A percentile compares a stretch with the other conserved stretches of the same genome.
Evolutionary conservation across 768 basidiomycete species (phyloP).

Genomic region (Suillus discolor): DNA sequence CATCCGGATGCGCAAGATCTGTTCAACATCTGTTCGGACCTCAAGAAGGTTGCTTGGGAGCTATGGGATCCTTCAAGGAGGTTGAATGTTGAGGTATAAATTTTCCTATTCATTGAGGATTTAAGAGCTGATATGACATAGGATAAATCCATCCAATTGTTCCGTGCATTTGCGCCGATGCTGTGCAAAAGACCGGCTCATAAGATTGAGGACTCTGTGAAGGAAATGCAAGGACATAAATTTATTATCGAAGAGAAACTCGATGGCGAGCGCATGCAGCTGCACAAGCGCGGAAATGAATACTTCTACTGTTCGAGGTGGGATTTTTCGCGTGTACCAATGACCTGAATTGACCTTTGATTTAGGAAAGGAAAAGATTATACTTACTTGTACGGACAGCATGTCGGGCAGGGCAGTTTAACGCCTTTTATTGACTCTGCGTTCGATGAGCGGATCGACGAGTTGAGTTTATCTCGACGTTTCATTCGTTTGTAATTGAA

Average conservation of each 20-base stretch:
- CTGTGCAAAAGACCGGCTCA: constrained; percentile 87
- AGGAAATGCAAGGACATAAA: constrained; percentile 73
- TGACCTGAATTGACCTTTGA: constrained; percentile 6
- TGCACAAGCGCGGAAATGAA: constrained; percentile 90
- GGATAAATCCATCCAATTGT: constrained; percentile 85
- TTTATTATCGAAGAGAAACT: constrained; percentile 98
- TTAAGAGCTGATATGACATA: constrained; percentile 32
- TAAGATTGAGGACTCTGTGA: constrained; percentile 81
- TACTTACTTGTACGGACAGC: constrained; percentile 88
- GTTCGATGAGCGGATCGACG: constrained; percentile 75
- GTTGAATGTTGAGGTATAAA: constrained; percentile 56
- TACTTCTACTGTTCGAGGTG: constrained; percentile 94
- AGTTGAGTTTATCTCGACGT: constrained; percentile 52
- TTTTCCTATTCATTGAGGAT: not conserved
- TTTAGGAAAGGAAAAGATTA: constrained; percentile 88
- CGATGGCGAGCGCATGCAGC: constrained; percentile 94
- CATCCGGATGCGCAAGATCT: constrained; percentile 94
- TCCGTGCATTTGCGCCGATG: constrained; percentile 92
- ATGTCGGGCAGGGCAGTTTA: constrained; percentile 80
- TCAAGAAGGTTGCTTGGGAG: constrained; percentile 91
- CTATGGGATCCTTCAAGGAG: constrained; percentile 76
- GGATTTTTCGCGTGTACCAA: constrained; percentile 8
- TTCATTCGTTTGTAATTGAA: constrained; percentile 14
- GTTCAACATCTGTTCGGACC: constrained; percentile 95
- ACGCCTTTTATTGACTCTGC: constrained; percentile 83